Conservation (phyloP, 1,284 basidiomycete genomes). For the Ceratobasidium sp. region DNA sequence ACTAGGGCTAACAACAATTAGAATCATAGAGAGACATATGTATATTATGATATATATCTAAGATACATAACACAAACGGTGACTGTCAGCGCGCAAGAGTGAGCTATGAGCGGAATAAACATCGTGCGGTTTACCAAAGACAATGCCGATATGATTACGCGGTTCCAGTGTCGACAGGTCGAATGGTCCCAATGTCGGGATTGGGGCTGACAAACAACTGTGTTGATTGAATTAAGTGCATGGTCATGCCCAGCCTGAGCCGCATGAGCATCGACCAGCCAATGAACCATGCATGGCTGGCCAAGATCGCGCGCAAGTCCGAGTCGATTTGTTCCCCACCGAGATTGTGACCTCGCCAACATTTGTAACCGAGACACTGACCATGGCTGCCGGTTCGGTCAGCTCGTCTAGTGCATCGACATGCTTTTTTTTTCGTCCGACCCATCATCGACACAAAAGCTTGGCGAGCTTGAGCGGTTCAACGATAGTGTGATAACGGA, state of each 20-base stretch:
- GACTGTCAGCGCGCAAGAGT: too few species aligned
- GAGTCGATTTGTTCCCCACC: neutral
- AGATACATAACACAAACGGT: too few species aligned
- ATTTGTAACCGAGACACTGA: slow-evolving; percentile 20
- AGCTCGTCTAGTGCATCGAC: too few species aligned
- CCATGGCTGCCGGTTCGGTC: too few species aligned
- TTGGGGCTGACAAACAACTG: slow-evolving; percentile 52
- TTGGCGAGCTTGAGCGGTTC: too few species aligned
- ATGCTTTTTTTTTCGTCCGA: too few species aligned
- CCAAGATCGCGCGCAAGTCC: slow-evolving; percentile 23
- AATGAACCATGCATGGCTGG: slow-evolving; percentile 76
- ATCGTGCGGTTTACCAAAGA: slow-evolving; percentile 78
- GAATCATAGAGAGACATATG: too few species aligned
- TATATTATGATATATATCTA: too few species aligned
- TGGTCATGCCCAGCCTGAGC: slow-evolving; percentile 67
- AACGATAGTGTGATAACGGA: too few species aligned
- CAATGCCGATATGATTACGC: slow-evolving; percentile 63
- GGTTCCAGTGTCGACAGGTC: slow-evolving; percentile 66
- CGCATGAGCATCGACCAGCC: slow-evolving; percentile 74
- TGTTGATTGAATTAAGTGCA: slow-evolving; percentile 63
- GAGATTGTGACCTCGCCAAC: neutral
- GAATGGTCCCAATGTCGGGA: slow-evolving; percentile 67
- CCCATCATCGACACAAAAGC: too few species aligned
- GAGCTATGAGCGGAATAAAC: too few species aligned
- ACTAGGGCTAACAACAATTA: too few species aligned